Percentiles rank a stretch among this genome's conserved stretches.
Conservation (phyloP, 148 eudicot species). For the Talinum fruticosum region DNA sequence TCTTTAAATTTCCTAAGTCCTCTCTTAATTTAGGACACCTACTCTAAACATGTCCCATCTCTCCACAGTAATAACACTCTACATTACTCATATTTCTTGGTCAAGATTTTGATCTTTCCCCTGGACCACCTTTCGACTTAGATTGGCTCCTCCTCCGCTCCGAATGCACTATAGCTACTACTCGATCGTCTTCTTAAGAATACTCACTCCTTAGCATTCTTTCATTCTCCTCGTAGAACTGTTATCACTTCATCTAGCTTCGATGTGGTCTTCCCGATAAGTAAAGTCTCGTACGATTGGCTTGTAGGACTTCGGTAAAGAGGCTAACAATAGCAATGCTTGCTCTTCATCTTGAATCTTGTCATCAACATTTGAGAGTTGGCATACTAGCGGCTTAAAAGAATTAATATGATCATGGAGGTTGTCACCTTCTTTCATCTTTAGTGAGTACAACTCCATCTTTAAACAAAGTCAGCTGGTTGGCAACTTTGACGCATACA, state of each 20-base stretch:
- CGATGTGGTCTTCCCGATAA: not conserved
- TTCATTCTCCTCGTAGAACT: not conserved
- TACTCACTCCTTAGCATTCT: not conserved
- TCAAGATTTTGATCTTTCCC: not conserved
- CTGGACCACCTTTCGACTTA: not conserved
- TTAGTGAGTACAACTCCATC: not conserved
- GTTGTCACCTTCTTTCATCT: not conserved
- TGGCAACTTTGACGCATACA: not conserved
- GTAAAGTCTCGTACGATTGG: no score
- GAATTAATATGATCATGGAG: constrained; percentile 7
- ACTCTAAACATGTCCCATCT: not conserved
- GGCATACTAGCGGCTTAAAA: no score
- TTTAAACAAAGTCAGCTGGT: constrained; percentile 4
- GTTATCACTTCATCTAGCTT: not conserved
- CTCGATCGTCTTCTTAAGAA: not conserved
- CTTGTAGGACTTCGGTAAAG: no score
- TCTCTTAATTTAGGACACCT: not conserved
- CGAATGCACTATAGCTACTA: not conserved
- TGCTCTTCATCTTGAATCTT: no score
- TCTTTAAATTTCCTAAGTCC: no score
- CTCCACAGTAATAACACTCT: not conserved
- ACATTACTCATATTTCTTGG: not conserved
- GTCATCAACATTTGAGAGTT: no score
- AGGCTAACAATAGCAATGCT: no score
- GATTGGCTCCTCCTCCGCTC: not conserved